Base-by-base conservation (phyloP, 345 rosid genomes). In the Lepidium africanum region DNA sequence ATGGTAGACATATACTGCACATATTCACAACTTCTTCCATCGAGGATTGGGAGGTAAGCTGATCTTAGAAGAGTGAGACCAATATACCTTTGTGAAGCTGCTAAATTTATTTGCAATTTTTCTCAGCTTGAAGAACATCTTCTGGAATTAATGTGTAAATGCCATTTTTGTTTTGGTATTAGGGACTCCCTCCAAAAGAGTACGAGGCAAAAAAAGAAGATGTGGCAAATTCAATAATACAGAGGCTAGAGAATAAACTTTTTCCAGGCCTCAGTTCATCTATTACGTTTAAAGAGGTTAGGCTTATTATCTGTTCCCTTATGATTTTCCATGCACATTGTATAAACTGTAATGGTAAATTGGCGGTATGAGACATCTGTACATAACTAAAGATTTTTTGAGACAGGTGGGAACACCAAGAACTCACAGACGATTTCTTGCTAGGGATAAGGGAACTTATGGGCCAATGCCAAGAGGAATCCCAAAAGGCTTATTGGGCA, bases 401-500 rank as follows among this genome's bases (percentile, higher is more conserved):
- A 12, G 2, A 23, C 73, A 93, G 97, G 89, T 90, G 47, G 95
- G 97, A 27, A 80, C 99, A 59, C 96, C 99, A 32, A 88, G 84
- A 79, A 94, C 99, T 19, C 97, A 94, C 78, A 79, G 91, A 56
- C 83, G 96, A 70, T 90, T 43, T 81, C 77, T 94, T 59, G 97
- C 96, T 69, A 84, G 96, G 37, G 90, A 87, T 59, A 68, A 84
- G 37, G 97, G 98, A 74, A 90, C 95, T 17, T 93, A 93, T 61
- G 97, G 97, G 70, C 99, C 97, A 42, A 83, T 88, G 95, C 97
- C 96, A 51, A 92, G 96, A 40, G 67, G 74, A 21, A 81, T 63
- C 51, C 97, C 97, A 1, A 94, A 90, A 85, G 99, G 99, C 53
- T 84, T 93, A 72, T 53, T 93, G 49, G 99, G 97, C 70, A 90